Evolutionary conservation across 75 land plant species (phyloP).

Genomic region (Chamaecyparis obtusa): DNA sequence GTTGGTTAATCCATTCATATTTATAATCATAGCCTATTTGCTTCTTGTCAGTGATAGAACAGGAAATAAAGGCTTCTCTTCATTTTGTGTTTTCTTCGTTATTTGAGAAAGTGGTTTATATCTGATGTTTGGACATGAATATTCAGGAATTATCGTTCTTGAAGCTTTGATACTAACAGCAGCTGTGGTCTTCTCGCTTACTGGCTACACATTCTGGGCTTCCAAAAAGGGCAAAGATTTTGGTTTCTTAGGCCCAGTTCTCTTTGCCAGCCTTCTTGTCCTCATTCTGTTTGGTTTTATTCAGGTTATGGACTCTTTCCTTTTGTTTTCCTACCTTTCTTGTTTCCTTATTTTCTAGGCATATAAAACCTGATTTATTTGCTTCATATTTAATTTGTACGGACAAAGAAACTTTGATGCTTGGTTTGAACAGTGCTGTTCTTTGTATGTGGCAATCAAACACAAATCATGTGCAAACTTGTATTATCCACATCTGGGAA

Average conservation of each 20-base stretch:
- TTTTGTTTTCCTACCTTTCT: neutral
- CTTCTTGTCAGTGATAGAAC: neutral
- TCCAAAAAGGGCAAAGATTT: slow-evolving; percentile 90
- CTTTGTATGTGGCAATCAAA: neutral
- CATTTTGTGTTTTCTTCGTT: neutral
- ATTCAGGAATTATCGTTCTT: slow-evolving; percentile 80
- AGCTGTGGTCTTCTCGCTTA: slow-evolving; percentile 65
- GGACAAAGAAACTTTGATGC: neutral
- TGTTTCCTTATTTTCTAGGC: neutral
- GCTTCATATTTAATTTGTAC: neutral
- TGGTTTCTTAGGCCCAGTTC: slow-evolving; percentile 77
- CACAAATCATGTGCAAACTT: neutral
- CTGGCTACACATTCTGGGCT: slow-evolving; percentile 97
- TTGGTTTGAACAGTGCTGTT: neutral
- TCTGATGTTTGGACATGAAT: neutral
- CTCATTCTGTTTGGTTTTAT: slow-evolving; percentile 73
- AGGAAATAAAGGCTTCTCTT: neutral
- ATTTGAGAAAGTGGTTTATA: neutral
- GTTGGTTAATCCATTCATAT: slow-evolving; percentile 29
- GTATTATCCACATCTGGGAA: neutral
- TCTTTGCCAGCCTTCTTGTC: slow-evolving; percentile 69
- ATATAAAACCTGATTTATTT: neutral
- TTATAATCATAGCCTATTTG: neutral
- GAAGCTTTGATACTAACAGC: slow-evolving; percentile 87
- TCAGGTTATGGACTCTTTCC: slow-evolving; percentile 51